phyloP scores from a whole-genome alignment of 2,329 filamentous ascomycete species.

The Apiospora arundinis region DNA sequence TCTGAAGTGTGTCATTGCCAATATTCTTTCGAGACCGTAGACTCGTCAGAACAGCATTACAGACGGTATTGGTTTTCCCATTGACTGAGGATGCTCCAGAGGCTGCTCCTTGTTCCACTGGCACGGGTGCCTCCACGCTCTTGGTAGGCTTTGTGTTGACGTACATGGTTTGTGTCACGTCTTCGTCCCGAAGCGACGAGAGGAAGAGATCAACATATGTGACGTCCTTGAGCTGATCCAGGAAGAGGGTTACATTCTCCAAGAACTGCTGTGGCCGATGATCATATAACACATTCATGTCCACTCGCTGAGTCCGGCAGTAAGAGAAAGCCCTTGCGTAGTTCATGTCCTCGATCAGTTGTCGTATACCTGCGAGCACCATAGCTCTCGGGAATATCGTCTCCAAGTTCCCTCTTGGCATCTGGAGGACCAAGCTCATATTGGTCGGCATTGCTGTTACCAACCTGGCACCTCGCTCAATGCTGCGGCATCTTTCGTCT shows the following conservation, averaged over 20 bases:
- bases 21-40: slow-evolving; percentile 67
- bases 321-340: slow-evolving; percentile 86
- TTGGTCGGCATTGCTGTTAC: slow-evolving; percentile 89
- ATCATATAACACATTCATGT: slow-evolving; percentile 97
- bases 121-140: slow-evolving; percentile 31
- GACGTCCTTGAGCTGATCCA: slow-evolving; percentile 82
- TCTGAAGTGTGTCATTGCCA: slow-evolving; percentile 70
- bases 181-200: slow-evolving; percentile 85
- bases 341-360: slow-evolving; percentile 78
- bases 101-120: slow-evolving; percentile 22
- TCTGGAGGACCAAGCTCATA: slow-evolving; percentile 87
- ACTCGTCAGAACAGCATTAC: slow-evolving; percentile 78
- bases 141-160: slow-evolving; percentile 73
- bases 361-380: slow-evolving; percentile 87
- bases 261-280: slow-evolving; percentile 89
- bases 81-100: slow-evolving; percentile 23
- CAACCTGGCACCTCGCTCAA: slow-evolving; percentile 87
- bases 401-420: slow-evolving; percentile 94
- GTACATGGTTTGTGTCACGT: slow-evolving; percentile 94
- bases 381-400: slow-evolving; percentile 93
- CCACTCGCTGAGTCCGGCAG: slow-evolving; percentile 91
- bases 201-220: slow-evolving; percentile 90
- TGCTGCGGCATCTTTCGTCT: slow-evolving; percentile 89
- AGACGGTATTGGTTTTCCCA: slow-evolving; percentile 85
- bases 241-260: slow-evolving; percentile 74